These are phyloP conservation scores for Syzygium malaccense DNA, from an alignment of 441 rosid genomes.

Conservation along the genomic window DNA sequence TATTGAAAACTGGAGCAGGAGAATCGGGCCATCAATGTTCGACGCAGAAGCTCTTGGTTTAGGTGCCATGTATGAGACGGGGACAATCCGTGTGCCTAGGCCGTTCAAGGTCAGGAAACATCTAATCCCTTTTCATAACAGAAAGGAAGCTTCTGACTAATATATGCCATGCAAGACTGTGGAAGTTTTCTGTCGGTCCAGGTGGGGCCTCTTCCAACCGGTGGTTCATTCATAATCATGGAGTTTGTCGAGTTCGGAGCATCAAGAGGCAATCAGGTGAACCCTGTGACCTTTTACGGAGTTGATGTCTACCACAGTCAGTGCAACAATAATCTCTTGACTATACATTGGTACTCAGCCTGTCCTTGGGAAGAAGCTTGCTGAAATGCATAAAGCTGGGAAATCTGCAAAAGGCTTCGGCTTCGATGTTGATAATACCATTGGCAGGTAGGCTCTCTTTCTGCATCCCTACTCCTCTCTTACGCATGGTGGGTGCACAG, in stretches of 20 bases:
- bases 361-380: constrained; percentile 76
- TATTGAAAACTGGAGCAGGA: constrained; percentile 33
- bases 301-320: background rate
- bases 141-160: background rate
- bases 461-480: too few relatives aligned
- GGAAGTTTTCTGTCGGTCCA: constrained; percentile 10
- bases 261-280: constrained; percentile 81
- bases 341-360: constrained; percentile 32
- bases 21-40: constrained; percentile 77
- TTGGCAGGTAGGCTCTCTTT: constrained; percentile 60
- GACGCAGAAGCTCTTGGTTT: constrained; percentile 92
- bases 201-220: constrained; percentile 69
- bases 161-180: background rate
- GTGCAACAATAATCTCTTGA: constrained; percentile 1
- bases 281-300: background rate
- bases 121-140: background rate
- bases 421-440: constrained; percentile 79
- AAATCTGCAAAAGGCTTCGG: constrained; percentile 81
- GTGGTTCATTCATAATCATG: constrained; percentile 89
- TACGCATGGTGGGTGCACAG: background rate
- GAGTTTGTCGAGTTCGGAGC: constrained; percentile 76
- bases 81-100: constrained; percentile 69
- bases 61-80: constrained; percentile 72
- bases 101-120: constrained; percentile 55
- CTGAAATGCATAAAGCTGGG: constrained; percentile 91